Base-by-base conservation (phyloP, 306 rosid genomes). In the Bauhinia variegata region DNA sequence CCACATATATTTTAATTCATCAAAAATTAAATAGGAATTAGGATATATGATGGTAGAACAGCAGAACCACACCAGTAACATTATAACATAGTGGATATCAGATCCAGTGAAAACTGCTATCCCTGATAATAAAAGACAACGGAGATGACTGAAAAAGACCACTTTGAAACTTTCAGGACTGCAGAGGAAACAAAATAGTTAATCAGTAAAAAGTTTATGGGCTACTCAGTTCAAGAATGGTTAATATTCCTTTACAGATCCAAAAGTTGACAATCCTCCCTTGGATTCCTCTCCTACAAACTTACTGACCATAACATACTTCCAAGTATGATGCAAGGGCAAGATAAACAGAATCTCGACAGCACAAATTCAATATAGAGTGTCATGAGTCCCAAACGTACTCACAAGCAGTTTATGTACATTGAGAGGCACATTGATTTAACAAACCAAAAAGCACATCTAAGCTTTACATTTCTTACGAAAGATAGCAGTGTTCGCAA, bases 1-100 rank as follows among this genome's bases (percentile, higher is more conserved):
- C 16, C 43, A 54, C 11, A 17, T 18, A 31, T 37, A 47, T 57
- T 54, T 44, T 34, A 37, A 10, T 39, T 12, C 72, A 57, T 65
- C 28, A 14, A 52, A 59, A 39, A 39, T 31, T 14, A 28, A 18
- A 50, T 12, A 71, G 6, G 28, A 23, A 23, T 23, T 23, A 23
- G 28, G 4, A 18, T 38, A 17, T 47, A 51, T 37, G n/a, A 31
- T 23, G 28, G 28, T 23, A 23, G 28, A 23, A 63, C 43, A 42
- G 4, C 56, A 28, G 43, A 47, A 47, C 14, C 9, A 31, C 32
- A 32, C 30, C 32, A 63, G n/a, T n/a, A n/a, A n/a, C n/a, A n/a
- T n/a, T n/a, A n/a, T n/a, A n/a, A n/a, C n/a, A n/a, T n/a, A n/a
- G n/a, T n/a, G n/a, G n/a, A n/a, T n/a, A n/a, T n/a, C n/a, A n/a